These are phyloP conservation scores for Amylostereum areolatum DNA, from an alignment of 1,284 basidiomycete genomes.

Conservation along the genomic window DNA sequence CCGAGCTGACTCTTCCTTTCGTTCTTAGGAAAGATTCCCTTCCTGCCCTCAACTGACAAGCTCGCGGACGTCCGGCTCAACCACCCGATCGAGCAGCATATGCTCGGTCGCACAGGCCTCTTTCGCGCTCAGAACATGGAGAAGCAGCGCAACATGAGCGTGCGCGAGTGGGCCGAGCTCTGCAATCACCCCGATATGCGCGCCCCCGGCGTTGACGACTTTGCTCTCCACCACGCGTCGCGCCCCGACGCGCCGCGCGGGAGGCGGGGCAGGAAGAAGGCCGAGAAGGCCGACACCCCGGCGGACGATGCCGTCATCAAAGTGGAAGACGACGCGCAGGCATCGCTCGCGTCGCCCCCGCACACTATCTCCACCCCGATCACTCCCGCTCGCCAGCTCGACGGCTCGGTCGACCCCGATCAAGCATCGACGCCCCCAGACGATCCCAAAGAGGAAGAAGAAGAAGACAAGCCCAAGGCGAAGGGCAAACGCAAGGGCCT, in stretches of 20 bases:
- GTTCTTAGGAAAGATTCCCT: slow-evolving; percentile 62
- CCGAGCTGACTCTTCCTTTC: neutral
- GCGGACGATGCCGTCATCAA: slow-evolving; percentile 2
- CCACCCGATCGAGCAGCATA: slow-evolving; percentile 87
- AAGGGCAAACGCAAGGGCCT: slow-evolving; percentile 39
- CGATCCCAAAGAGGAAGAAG: slow-evolving; percentile 24
- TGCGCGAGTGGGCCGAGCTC: slow-evolving; percentile 85
- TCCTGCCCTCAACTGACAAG: slow-evolving; percentile 60
- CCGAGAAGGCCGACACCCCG: neutral
- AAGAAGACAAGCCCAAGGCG: slow-evolving; percentile 32
- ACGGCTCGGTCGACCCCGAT: neutral
- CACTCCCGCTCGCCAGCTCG: neutral
- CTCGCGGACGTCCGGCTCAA: slow-evolving; percentile 74
- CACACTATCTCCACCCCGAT: slow-evolving; percentile 3
- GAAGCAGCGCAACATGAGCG: slow-evolving; percentile 75
- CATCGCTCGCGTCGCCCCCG: slow-evolving; percentile 9
- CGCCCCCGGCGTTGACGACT: slow-evolving; percentile 63
- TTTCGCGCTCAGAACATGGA: slow-evolving; percentile 92
- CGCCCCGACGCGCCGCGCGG: slow-evolving; percentile 19
- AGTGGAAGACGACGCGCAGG: neutral
- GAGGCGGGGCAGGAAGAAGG: slow-evolving; percentile 2
- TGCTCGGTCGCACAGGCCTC: slow-evolving; percentile 79
- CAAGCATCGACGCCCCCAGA: slow-evolving; percentile 1
- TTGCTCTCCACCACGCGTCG: slow-evolving; percentile 48
- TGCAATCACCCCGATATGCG: slow-evolving; percentile 65